Base-by-base conservation (phyloP, 768 basidiomycete species). In the Daedaleopsis sinensis region DNA sequence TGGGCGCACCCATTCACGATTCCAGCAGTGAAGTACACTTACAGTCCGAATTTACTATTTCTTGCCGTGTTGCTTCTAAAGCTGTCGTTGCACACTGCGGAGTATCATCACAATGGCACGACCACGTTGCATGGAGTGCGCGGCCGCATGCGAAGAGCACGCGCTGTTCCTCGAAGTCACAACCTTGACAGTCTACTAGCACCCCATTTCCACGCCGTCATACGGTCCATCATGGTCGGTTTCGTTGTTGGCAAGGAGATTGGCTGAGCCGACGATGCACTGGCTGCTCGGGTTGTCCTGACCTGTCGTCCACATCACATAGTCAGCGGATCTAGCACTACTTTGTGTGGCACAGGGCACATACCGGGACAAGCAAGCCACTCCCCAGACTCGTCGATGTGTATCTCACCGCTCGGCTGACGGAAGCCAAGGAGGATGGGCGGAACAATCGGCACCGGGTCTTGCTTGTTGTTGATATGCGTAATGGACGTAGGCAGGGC, bases 231-330 rank as follows among this genome's bases (percentile, higher is more conserved):
- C 68, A 63, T 89, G 89, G 59, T 89, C 74, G 21, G 58, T 37
- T 38, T 70, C 57, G 48, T 76, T 58, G 1, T 84, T 76, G 9
- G 72, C 73, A 23, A 84, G 79, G 57, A 90, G 74, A 32, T 78
- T 79, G 0, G 77, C 85, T 55, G 82, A 82, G 1, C 85, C 87
- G 19, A 78, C 78, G 9, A 69, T 77, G 71, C 88, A 89, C 58
- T 78, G 68, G 3, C 49, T 62, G 61, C 78, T 83, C 6, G 78
- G 66, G 67, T 90, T 89, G 62, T 90, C 89, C 59, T 88, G 81
- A 5, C 87, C 84, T 84, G 54, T 21, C 19, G 37, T 39, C 2
- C 23, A 11, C 16, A 24, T n/a, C 38, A 54, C 49, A 38, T 32
- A 18, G 15, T 52, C n/a, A 53, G 46, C 18, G 13, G 5, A 51